Evolutionary conservation across 441 rosid species (phyloP).

Genomic region (Jatropha podagrica): DNA sequence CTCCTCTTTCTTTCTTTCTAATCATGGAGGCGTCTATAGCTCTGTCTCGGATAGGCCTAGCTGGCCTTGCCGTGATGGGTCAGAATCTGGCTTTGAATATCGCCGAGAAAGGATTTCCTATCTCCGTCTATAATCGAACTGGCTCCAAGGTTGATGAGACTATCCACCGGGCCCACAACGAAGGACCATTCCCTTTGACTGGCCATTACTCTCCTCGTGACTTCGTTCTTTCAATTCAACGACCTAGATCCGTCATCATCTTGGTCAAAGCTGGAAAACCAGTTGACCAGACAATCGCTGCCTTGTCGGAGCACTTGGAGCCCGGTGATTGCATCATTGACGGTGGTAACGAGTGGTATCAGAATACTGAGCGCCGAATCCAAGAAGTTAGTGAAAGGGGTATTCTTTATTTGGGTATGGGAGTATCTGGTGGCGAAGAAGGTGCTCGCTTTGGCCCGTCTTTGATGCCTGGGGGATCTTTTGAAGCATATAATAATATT

Average conservation of each 20-base stretch:
- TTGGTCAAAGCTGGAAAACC: constrained; percentile 93
- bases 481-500: constrained; percentile 68
- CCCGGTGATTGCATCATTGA: constrained; percentile 87
- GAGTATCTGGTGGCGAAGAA: constrained; percentile 94
- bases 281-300: constrained; percentile 84
- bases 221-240: constrained; percentile 80
- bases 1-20: constrained; percentile 11
- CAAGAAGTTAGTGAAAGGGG: constrained; percentile 54
- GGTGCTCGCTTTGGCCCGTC: constrained; percentile 95
- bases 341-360: constrained; percentile 96
- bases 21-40: constrained; percentile 51
- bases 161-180: constrained; percentile 57
- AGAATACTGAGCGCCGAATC: constrained; percentile 88
- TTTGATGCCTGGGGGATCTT: constrained; percentile 93
- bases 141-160: constrained; percentile 89
- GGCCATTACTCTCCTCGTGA: constrained; percentile 80
- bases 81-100: constrained; percentile 89
- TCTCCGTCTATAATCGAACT: constrained; percentile 92
- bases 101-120: constrained; percentile 91
- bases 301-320: constrained; percentile 72
- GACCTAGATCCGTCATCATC: constrained; percentile 88
- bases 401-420: constrained; percentile 85
- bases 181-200: constrained; percentile 72
- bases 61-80: constrained; percentile 96
- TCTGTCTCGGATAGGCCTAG: constrained; percentile 73